These are phyloP conservation scores for Pedinophyceae sp. DNA, from an alignment of 139 green algal species.

Conservation along the genomic window DNA sequence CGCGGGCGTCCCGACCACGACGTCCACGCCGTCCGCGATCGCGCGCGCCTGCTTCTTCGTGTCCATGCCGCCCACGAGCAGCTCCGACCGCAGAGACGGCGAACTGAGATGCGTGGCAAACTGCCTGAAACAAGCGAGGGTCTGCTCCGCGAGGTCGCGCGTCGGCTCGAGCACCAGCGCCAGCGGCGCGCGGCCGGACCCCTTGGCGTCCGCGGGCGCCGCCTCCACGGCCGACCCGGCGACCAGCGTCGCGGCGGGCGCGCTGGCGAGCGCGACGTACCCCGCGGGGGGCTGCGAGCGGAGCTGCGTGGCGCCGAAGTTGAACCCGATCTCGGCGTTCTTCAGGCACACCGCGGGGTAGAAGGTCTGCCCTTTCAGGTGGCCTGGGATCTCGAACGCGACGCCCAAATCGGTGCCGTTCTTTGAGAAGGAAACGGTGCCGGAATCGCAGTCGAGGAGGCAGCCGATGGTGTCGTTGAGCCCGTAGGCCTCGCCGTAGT, in stretches of 20 bases:
- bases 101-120: conserved; percentile 33
- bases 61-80: conserved; percentile 48
- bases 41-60: conserved; percentile 14
- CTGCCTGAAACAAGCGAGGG: conserved; percentile 26
- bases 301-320: conserved; percentile 32
- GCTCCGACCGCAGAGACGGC: conserved; percentile 21
- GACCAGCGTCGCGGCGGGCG: conserved; percentile 3
- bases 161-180: conserved; percentile 64
- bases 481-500: conserved; percentile 43
- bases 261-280: conserved; percentile 16
- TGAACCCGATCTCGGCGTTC: conserved; percentile 53
- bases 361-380: conserved; percentile 26
- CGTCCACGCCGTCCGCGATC: conserved; percentile 42
- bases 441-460: conserved; percentile 27
- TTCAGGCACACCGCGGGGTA: conserved; percentile 61
- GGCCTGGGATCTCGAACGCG: conserved; percentile 36
- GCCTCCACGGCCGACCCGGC: conserved; percentile 3
- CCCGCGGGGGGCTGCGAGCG: conserved; percentile 16
- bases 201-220: conserved; percentile 3
- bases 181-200: conserved; percentile 21
- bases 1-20: conserved; percentile 56
- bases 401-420: conserved; percentile 37
- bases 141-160: conserved; percentile 68
- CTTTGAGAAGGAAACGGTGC: conserved; percentile 32
- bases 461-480: conserved; percentile 42